Percentiles rank a stretch among this genome's conserved stretches.
Conservation (phyloP, 2,329 filamentous ascomycete species). For the Nemania bipapillata region DNA sequence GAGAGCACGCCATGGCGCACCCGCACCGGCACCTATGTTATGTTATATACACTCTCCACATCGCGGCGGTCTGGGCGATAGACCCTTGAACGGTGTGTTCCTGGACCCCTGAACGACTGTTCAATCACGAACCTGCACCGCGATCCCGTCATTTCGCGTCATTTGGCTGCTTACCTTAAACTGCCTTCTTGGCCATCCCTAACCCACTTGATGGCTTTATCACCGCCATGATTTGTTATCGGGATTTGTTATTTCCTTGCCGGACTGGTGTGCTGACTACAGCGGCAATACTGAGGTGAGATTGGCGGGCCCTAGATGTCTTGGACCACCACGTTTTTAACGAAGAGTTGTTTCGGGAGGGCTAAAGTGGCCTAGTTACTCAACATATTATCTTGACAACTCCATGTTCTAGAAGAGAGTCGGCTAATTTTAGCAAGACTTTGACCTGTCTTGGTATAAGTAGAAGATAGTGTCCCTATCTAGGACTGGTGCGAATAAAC, state of each 20-base stretch:
- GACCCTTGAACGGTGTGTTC: slow-evolving; percentile 12
- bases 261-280: slow-evolving; percentile 33
- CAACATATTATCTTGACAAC: background rate
- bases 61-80: background rate
- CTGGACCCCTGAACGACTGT: slow-evolving; percentile 10
- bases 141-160: slow-evolving; percentile 33
- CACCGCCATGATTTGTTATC: slow-evolving; percentile 27
- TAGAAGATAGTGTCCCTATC: background rate
- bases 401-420: slow-evolving; percentile 9
- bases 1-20: slow-evolving; percentile 31
- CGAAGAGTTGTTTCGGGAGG: slow-evolving; percentile 6
- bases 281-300: slow-evolving; percentile 24
- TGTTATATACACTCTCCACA: slow-evolving; percentile 35
- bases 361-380: background rate
- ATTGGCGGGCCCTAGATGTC: background rate
- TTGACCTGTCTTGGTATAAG: slow-evolving; percentile 11
- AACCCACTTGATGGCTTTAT: slow-evolving; percentile 14
- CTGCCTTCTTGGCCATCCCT: slow-evolving; percentile 5
- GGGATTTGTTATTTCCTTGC: slow-evolving; percentile 36
- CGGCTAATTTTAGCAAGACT: slow-evolving; percentile 32
- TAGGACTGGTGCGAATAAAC: slow-evolving; percentile 2
- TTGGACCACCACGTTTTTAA: slow-evolving; percentile 2
- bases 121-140: background rate
- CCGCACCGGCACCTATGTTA: slow-evolving; percentile 10
- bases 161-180: slow-evolving; percentile 28